phyloP scores from a whole-genome alignment of 805 yeast species.

The Limtongia smithiae region DNA sequence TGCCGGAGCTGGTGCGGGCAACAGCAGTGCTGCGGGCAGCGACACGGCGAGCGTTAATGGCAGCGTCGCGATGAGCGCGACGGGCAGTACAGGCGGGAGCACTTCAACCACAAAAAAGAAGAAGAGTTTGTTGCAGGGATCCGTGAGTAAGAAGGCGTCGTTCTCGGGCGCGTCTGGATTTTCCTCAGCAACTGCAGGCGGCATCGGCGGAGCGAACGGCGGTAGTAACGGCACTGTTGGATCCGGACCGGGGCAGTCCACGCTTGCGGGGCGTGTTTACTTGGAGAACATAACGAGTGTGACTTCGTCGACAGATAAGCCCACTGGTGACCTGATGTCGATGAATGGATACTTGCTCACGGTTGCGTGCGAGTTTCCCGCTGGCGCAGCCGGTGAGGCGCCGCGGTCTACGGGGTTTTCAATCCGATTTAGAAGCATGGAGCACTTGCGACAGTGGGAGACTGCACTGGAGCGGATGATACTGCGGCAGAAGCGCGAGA shows the following conservation, averaged over 20 bases:
- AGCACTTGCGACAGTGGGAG: slow-evolving; percentile 78
- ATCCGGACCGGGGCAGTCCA: slow-evolving; percentile 37
- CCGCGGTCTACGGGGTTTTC: slow-evolving; percentile 62
- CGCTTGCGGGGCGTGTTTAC: slow-evolving; percentile 77
- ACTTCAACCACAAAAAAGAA: slow-evolving; percentile 42
- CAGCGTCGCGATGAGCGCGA: background rate
- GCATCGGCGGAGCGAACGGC: background rate
- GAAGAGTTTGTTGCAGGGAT: slow-evolving; percentile 46
- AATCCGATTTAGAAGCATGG: slow-evolving; percentile 78
- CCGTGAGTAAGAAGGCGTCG: slow-evolving; percentile 42
- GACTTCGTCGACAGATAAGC: slow-evolving; percentile 26
- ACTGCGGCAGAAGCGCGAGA: slow-evolving; percentile 5
- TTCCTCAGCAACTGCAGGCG: background rate
- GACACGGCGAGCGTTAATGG: background rate
- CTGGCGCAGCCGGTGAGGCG: slow-evolving; percentile 48
- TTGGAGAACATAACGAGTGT: slow-evolving; percentile 60
- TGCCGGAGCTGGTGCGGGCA: background rate
- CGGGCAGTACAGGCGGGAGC: background rate
- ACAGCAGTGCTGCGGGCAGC: background rate
- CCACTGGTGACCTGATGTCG: slow-evolving; percentile 29
- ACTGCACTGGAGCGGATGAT: slow-evolving; percentile 35
- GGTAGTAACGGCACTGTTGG: background rate
- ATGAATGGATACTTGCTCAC: slow-evolving; percentile 20
- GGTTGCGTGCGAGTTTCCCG: slow-evolving; percentile 22
- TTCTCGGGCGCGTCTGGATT: background rate